Evolutionary conservation across 2,329 filamentous ascomycete genomes (phyloP), one percentile per base, ranked within the genome.

Genomic region (Diaporthe nobilis): DNA sequence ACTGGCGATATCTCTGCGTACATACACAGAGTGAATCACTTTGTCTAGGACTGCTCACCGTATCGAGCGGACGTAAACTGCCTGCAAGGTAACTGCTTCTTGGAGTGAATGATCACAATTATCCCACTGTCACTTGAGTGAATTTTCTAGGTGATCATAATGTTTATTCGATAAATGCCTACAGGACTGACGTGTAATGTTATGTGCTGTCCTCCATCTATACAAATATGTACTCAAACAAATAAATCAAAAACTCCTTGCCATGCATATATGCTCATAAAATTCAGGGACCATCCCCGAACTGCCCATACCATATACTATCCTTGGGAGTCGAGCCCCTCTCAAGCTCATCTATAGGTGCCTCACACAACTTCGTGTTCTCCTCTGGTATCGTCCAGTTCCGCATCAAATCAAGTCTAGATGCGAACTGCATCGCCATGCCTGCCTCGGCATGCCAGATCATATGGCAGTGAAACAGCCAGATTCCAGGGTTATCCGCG

Each of bases 291-390:
- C 78, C 61, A 12, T 77, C 77, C 67, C 86, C 86, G 49, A 82
- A 68, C n/a, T 75, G 60, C 20, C 76, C 76, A 71, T 37, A 85
- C 82, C 87, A 89, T 1, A 83, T 82, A 60, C 85, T 85, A 79
- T 91, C 89, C 44, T 86, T 84, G 1, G 89, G 89, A 31, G 85
- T 83, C 9, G 85, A 85, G 0, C 90, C 90, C 79, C 82, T 87
- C 75, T 86, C 84, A 42, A 90, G 78, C 25, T 89, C 88, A 17
- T 85, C 83, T 4, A 83, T 78, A 5, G 80, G 77, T 8, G 81
- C 82, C 31, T 81, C 81, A 79, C 90, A 92, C 34, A 91, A 80
- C 25, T 80, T 82, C 47, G 80, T 82, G 65, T 87, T 86, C 17
- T 85, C 86, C 28, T 83, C 82, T 0, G 89, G 88, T 3, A 91